Base-by-base conservation (phyloP, 2,329 filamentous ascomycete species). In the Pseudocercospora pini-densiflorae region DNA sequence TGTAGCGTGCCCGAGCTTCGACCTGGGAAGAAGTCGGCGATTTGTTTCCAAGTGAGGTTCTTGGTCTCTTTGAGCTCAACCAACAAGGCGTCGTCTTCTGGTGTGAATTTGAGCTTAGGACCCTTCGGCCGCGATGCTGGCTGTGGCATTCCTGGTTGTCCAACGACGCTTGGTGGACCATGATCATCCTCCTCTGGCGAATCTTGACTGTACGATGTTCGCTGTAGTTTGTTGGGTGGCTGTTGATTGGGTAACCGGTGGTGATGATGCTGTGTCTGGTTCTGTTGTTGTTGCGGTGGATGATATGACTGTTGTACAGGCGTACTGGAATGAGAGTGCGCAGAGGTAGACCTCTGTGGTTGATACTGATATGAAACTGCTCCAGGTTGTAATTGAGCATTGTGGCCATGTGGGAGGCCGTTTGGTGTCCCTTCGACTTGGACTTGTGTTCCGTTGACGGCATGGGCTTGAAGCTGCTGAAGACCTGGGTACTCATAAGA, bases 41-140 rank as follows among this genome's bases (percentile, higher is more conserved):
- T 97, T 83, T 97, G 94, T 81, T 97, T 97, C 94, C 94, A 97
- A 4, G 94, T 97, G 77, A 97, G 84, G 76, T 92, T 94, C 79
- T 95, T 96, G 76, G 95, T 94, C 80, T 97, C 94, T 79, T 97
- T 97, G 68, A 97, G 83, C 76, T 97, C 92, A 64, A 97, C 90
- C 62, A 97, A 84, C 57, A 97, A 82, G 72, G 92, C 89, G 79
- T 97, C 94, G 77, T 97, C 94, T 78, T 97, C 93, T 9, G 92
- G 89, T 0, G 93, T 97, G 77, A 97, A 97, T 80, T 97, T 97
- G 72, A 97, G 85, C 81, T 97, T 97, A 6, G 93, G 93, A 2
- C 92, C 93, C 67, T 92, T 88, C 9, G 94, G 94, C 73, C 91
- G 84, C 61, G 90, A 87, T 51, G 93, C 93, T 62, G 93, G 93